phyloP scores from a whole-genome alignment of 805 yeast species.

The Nadsonia fulvescens region DNA sequence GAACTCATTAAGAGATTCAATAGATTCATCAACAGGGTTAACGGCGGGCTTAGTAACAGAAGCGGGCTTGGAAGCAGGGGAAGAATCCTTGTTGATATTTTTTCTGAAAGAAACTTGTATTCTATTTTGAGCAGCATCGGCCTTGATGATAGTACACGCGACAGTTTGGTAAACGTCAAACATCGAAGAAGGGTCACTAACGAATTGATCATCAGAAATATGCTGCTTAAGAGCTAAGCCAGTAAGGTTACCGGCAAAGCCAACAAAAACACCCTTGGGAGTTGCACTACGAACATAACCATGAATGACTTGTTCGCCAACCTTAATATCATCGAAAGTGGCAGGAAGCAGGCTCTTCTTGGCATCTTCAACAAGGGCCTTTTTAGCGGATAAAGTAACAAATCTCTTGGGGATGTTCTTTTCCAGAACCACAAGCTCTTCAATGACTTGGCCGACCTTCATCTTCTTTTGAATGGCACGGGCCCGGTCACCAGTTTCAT shows the following conservation, averaged over 20 bases:
- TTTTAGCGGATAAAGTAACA: conserved; percentile 45
- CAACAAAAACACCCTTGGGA: conserved; percentile 65
- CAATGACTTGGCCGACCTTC: conserved; percentile 39
- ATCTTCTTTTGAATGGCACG: conserved; percentile 30
- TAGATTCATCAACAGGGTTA: conserved; percentile 43
- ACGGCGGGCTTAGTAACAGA: conserved; percentile 40
- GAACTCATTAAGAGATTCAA: conserved; percentile 32
- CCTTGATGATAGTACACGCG: conserved; percentile 41
- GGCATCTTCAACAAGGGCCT: conserved; percentile 50
- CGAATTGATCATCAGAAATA: conserved; percentile 30
- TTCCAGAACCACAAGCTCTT: conserved; percentile 42
- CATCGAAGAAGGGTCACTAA: conserved; percentile 32
- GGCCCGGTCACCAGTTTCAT: conserved; percentile 34
- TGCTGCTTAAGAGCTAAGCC: conserved; percentile 63
- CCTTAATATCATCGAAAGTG: conserved; percentile 36
- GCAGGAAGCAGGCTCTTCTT: conserved; percentile 35
- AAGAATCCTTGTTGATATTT: conserved; percentile 5
- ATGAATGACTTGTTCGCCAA: conserved; percentile 29
- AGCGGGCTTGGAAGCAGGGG: conserved; percentile 22
- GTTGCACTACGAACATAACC: conserved; percentile 73
- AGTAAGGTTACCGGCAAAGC: conserved; percentile 61
- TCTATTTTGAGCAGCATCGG: conserved; percentile 52
- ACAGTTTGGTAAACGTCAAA: conserved; percentile 58
- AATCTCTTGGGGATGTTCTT: conserved; percentile 44
- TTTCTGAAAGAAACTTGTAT: conserved; percentile 46